Evolutionary conservation across 768 basidiomycete species (phyloP), one percentile per base, ranked within the genome.

Genomic region (Pleurotus djamor): DNA sequence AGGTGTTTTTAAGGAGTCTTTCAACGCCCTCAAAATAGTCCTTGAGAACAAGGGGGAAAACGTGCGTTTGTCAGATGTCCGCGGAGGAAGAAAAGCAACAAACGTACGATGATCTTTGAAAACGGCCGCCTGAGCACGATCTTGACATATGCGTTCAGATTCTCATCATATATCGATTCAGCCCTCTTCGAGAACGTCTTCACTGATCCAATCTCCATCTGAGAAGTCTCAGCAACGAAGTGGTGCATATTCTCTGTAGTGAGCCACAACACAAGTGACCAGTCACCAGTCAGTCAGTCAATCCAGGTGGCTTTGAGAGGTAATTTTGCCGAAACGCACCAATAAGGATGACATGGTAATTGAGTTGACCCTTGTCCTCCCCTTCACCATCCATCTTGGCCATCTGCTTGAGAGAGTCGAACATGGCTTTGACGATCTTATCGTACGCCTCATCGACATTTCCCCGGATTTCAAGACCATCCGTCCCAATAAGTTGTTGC

Each of bases 21-120:
- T 98, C 94, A 41, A 97, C 78, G 4, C 92, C 94, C 48, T 97
- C 93, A 65, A 98, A 97, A 72, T 90, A 97, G 70, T 98, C 96
- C 96, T 97, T 28, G 21, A 28, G 21, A 28, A 28, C 21, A 28
- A 28, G 21, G 45, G 16, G 69, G 32, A 49, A 45, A 34, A 14
- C 16, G 16, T 47, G n/a, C 13, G 10, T 1, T 28, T 28, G 21
- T 28, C 21, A 28, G 6, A 57, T 56, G 17, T n/a, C 43, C 34
- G 13, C 5, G 14, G 32, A 32, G 44, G 7, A 12, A 10, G 13
- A 13, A 13, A 36, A 35, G 58, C 16, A 56, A 55, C 33, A 7
- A 14, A 76, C 89, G 66, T 67, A 95, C 96, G 59, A 95, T 89
- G 59, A 96, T 81, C 69, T 90, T 93, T 2, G 87, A 79, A 67